A percentile compares a stretch with the other conserved stretches of the same genome.
phyloP scores from a whole-genome alignment of 441 rosid genomes.

The Euphorbia celastroides region DNA sequence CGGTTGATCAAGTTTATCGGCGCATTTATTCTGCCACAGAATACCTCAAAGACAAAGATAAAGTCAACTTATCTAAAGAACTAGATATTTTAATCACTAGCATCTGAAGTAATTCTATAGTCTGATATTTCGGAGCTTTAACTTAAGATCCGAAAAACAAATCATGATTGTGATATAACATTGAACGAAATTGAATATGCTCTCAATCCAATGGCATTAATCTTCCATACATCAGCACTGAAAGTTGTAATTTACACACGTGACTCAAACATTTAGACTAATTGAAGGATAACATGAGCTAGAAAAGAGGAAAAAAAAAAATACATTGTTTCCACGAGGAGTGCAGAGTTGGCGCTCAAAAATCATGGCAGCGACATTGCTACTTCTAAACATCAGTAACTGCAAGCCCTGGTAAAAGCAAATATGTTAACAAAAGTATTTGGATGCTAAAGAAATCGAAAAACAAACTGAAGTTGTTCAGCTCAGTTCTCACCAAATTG shows the following conservation, averaged over 20 bases:
- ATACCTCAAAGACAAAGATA: background rate
- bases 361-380: constrained; percentile 75
- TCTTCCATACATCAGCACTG: background rate
- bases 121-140: background rate
- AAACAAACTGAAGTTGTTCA: background rate
- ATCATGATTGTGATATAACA: background rate
- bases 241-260: background rate
- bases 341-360: constrained; percentile 82
- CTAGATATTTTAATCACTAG: background rate
- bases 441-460: too few relatives aligned
- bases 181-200: background rate
- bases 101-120: background rate
- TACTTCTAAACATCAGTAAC: constrained; percentile 54
- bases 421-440: background rate
- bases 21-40: constrained; percentile 2
- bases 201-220: background rate
- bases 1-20: background rate
- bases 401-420: constrained; percentile 3
- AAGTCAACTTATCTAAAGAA: background rate
- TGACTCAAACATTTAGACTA: background rate
- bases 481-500: background rate
- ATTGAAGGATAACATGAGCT: background rate
- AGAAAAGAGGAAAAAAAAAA: constrained; percentile 3
- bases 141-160: background rate
- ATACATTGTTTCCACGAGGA: constrained; percentile 71